Evolutionary conservation across 2,329 filamentous ascomycete species (phyloP), one percentile per base, ranked within the genome.

Genomic region (Aspergillus novofumigatus): DNA sequence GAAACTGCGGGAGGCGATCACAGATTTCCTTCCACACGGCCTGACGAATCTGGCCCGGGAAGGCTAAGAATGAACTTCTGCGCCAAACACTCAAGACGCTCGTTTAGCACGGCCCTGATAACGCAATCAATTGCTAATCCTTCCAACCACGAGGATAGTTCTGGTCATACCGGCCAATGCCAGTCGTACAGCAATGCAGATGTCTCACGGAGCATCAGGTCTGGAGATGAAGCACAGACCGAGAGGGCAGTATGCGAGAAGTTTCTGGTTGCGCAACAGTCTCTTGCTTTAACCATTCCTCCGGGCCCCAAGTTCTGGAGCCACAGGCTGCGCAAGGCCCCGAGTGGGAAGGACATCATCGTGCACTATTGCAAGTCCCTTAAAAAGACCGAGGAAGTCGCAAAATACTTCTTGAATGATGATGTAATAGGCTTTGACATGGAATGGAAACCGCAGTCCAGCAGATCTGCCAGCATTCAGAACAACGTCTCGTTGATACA

Each of bases 361-460:
- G 84, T 95, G 0, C 86, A 93, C 68, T 96, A 96, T 72, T 96
- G 91, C 77, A 85, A 78, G 51, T 88, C 79, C 56, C 82, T 81
- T 48, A 77, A 84, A 38, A 84, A 83, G 2, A 88, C 89, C 20
- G 91, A 97, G 70, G 74, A 78, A 5, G 81, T 89, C 7, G 77
- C 83, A 20, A 72, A 83, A 56, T 80, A 88, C 56, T 96, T 97
- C 64, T 68, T 86, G 42, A 63, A 81, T 26, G 85, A 94, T 66
- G 79, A 84, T 42, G 74, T 95, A 2, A 71, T 97, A n/a, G 92
- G 92, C 0, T 91, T 97, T 59, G 92, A 97, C 67, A 81, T 97
- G 60, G 93, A 97, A 76, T 97, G 93, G 92, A 80, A 85, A 53
- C 62, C 78, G 1, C 77, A 81, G 5, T 80, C 84, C 0, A 76